These are phyloP conservation scores for Escovopsis sp. DNA, from an alignment of 2,329 filamentous ascomycete genomes.

Conservation along the genomic window DNA sequence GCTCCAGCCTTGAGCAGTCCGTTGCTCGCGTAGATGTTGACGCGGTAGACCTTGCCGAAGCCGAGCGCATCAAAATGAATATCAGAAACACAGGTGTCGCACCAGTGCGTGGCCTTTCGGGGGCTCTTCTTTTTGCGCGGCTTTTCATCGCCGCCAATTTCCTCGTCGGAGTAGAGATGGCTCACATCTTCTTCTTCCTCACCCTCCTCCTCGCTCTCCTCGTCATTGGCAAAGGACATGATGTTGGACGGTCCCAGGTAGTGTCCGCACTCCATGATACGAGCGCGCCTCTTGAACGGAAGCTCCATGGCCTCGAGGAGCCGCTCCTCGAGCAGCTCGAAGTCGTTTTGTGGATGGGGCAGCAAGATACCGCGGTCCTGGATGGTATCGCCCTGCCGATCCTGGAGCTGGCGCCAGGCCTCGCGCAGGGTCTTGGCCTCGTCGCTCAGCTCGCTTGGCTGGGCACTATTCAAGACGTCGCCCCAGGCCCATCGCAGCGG, in stretches of 20 bases:
- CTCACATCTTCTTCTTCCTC: constrained; percentile 12
- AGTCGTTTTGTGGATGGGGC: constrained; percentile 65
- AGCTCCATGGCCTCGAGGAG: constrained; percentile 62
- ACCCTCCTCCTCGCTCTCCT: constrained; percentile 32
- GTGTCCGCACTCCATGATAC: constrained; percentile 62
- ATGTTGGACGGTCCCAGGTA: constrained; percentile 49
- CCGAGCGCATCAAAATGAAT: constrained; percentile 40
- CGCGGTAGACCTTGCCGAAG: constrained; percentile 46
- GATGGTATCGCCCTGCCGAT: constrained; percentile 57
- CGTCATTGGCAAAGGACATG: constrained; percentile 25
- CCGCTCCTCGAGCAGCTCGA: constrained; percentile 64
- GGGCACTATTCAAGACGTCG: constrained; percentile 32
- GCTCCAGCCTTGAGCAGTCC: constrained; percentile 83
- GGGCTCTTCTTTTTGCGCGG: constrained; percentile 8
- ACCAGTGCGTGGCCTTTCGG: constrained; percentile 35
- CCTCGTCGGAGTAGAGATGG: too few species aligned
- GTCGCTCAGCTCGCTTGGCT: constrained; percentile 25
- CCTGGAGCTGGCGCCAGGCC: constrained; percentile 51
- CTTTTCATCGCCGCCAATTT: constrained; percentile 8
- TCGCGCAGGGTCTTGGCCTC: constrained; percentile 37
- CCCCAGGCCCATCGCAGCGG: constrained; percentile 54
- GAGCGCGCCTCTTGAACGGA: constrained; percentile 44
- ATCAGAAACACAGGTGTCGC: constrained; percentile 37
- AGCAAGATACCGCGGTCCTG: constrained; percentile 59
- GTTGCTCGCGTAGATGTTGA: constrained; percentile 90